Conservation (phyloP, 176 grass and related monocot species). For the Poa pratensis region DNA sequence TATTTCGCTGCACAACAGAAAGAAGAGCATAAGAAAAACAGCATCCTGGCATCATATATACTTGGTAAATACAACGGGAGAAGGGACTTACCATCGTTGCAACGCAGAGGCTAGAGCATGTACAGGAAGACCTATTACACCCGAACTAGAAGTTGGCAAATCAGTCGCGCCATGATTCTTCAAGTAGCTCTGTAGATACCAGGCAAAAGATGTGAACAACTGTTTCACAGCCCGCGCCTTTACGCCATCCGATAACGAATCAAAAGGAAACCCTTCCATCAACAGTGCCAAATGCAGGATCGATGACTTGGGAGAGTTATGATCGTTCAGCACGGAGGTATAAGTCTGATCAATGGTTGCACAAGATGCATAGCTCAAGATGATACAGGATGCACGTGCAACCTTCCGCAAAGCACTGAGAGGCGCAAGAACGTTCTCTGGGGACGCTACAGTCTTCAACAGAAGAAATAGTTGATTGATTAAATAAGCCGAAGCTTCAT, state of each 20-base stretch:
- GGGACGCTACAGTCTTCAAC: slow-evolving; percentile 60
- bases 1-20: slow-evolving; percentile 55
- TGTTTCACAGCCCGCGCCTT: slow-evolving; percentile 64
- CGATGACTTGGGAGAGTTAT: slow-evolving; percentile 53
- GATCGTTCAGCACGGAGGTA: slow-evolving; percentile 50
- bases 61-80: slow-evolving; percentile 23
- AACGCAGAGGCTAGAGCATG: slow-evolving; percentile 84
- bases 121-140: slow-evolving; percentile 66
- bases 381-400: slow-evolving; percentile 55
- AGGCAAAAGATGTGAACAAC: slow-evolving; percentile 60
- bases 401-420: slow-evolving; percentile 62
- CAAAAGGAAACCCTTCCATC: slow-evolving; percentile 90
- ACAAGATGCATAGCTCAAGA: slow-evolving; percentile 70
- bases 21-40: slow-evolving; percentile 18
- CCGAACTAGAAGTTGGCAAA: slow-evolving; percentile 39
- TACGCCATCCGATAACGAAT: slow-evolving; percentile 64
- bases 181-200: slow-evolving; percentile 65
- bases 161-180: slow-evolving; percentile 47
- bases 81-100: slow-evolving; percentile 63
- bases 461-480: slow-evolving; percentile 59
- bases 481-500: slow-evolving; percentile 50
- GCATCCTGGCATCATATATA: slow-evolving; percentile 26
- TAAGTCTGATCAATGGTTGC: slow-evolving; percentile 72
- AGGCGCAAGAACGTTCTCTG: slow-evolving; percentile 59
- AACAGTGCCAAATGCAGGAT: slow-evolving; percentile 62